Conservation (phyloP, 306 rosid genomes). For the Fagus crenata region DNA sequence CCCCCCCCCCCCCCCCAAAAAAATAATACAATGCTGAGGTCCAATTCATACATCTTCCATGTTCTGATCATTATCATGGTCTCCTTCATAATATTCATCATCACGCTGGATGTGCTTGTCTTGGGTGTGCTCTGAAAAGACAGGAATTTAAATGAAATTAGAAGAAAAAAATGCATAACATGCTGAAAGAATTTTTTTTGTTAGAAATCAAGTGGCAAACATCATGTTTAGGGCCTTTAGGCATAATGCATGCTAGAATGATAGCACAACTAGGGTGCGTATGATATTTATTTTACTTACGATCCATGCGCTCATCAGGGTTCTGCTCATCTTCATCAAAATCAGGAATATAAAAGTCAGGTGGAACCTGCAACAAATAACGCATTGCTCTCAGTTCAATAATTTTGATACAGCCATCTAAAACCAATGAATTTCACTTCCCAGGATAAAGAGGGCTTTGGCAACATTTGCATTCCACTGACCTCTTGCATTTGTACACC, state of each 20-base stretch:
- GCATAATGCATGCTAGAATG: background rate
- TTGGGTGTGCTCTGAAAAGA: constrained; percentile 71
- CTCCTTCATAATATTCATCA: constrained; percentile 89
- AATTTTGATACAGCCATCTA: background rate
- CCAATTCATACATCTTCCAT: constrained; percentile 54
- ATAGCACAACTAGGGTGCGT: background rate
- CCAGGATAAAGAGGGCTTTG: constrained; percentile 9
- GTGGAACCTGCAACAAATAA: constrained; percentile 75
- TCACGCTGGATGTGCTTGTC: constrained; percentile 93
- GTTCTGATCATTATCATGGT: constrained; percentile 85
- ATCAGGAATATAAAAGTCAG: constrained; percentile 93
- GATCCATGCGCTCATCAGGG: constrained; percentile 92
- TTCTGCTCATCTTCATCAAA: constrained; percentile 88
- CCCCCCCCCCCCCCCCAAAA: background rate
- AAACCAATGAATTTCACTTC: constrained; percentile 1
- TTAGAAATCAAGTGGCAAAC: background rate
- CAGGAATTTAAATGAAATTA: constrained; percentile 9
- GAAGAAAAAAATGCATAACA: background rate
- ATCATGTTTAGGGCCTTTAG: background rate
- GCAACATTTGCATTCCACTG: constrained; percentile 28
- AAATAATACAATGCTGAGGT: background rate
- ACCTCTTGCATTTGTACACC: constrained; percentile 99
- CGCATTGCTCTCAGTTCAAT: constrained; percentile 8
- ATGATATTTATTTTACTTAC: constrained; percentile 47
- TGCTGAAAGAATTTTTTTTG: constrained; percentile 14